Evolutionary conservation across 2,329 filamentous ascomycete species (phyloP).

Genomic region (Botryotinia calthae): DNA sequence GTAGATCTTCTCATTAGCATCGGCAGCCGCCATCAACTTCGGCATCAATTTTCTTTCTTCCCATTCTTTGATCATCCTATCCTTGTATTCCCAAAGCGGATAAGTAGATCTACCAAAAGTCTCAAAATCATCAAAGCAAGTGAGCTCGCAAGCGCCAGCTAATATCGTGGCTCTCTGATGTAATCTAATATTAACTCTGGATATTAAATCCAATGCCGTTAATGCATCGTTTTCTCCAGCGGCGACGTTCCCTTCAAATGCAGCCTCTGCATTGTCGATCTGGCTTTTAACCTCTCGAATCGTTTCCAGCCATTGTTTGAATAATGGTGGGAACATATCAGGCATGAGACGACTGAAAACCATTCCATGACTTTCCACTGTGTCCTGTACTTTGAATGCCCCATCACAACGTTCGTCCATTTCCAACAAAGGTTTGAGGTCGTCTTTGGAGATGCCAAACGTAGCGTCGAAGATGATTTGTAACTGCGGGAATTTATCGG

Average conservation of each 20-base stretch:
- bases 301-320: background rate
- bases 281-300: background rate
- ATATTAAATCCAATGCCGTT: background rate
- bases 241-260: background rate
- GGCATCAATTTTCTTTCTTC: background rate
- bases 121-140: background rate
- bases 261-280: background rate
- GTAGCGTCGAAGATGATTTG: background rate
- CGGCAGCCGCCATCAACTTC: background rate
- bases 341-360: background rate
- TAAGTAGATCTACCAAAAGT: background rate
- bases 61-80: background rate
- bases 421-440: background rate
- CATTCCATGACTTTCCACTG: background rate
- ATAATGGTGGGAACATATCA: background rate
- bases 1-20: background rate
- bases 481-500: background rate
- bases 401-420: background rate
- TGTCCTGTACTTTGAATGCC: background rate
- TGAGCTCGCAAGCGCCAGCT: background rate
- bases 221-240: background rate
- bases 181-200: background rate
- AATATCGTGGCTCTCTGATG: background rate
- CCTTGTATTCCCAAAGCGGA: background rate
- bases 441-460: background rate